Evolutionary conservation across 768 basidiomycete species (phyloP).

Genomic region (Rubroboletus satanas): DNA sequence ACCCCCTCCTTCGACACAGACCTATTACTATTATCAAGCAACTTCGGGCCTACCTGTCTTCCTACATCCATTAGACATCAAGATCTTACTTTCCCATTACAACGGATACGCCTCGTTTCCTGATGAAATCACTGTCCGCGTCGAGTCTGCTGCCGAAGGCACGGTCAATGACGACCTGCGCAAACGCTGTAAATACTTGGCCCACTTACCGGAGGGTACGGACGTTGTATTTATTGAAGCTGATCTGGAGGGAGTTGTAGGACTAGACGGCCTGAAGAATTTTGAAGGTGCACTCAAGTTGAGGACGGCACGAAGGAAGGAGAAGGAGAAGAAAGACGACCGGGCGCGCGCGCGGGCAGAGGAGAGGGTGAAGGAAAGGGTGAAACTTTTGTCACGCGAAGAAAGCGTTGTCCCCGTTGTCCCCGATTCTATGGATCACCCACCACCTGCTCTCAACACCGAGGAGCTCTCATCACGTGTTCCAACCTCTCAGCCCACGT

Average conservation of each 20-base stretch:
- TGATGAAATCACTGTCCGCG: constrained; percentile 71
- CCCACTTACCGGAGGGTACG: constrained; percentile 85
- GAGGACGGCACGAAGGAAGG: constrained; percentile 69
- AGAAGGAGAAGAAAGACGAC: constrained; percentile 85
- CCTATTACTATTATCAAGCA: constrained; percentile 96
- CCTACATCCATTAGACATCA: constrained; percentile 94
- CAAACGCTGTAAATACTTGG: constrained; percentile 93
- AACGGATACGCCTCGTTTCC: constrained; percentile 80
- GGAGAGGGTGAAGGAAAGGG: constrained; percentile 63
- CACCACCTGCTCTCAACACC: constrained; percentile 7
- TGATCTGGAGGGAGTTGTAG: constrained; percentile 75
- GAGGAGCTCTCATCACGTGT: constrained; percentile 13
- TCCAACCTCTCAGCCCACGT: constrained; percentile 10
- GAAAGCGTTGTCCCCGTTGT: constrained; percentile 8
- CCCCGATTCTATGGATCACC: constrained; percentile 4
- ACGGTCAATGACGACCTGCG: constrained; percentile 91
- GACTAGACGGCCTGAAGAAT: constrained; percentile 66
- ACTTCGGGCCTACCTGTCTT: constrained; percentile 88
- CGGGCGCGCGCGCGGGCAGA: constrained; percentile 76
- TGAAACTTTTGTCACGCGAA: constrained; percentile 29
- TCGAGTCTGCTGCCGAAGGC: constrained; percentile 71
- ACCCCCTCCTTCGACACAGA: constrained; percentile 80
- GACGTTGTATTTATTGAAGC: constrained; percentile 95
- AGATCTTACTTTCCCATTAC: constrained; percentile 84
- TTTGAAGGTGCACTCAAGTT: constrained; percentile 82